Evolutionary conservation across 2,329 filamentous ascomycete genomes (phyloP).

Genomic region (Stemphylium vesicarium): DNA sequence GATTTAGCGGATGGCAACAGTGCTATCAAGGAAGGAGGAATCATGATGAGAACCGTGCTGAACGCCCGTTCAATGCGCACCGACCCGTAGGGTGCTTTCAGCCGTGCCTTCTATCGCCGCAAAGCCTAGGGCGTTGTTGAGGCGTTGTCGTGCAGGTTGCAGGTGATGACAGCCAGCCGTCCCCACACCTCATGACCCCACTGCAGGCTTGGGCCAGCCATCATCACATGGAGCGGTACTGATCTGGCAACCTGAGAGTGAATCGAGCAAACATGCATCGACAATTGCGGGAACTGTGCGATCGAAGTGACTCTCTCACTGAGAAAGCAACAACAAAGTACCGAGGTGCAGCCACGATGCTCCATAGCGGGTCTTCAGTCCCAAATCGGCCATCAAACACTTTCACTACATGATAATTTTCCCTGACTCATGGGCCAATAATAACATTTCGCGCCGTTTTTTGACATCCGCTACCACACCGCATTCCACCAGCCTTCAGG

Average conservation of each 20-base stretch:
- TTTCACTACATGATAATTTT: background rate
- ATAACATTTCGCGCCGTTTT: slow-evolving; percentile 2
- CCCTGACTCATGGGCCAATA: background rate
- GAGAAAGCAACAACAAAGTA: background rate
- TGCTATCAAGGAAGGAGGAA: background rate
- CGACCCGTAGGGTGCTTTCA: background rate
- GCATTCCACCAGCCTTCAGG: background rate
- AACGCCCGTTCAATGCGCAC: background rate
- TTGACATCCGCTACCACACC: slow-evolving; percentile 4
- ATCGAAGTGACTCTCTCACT: background rate
- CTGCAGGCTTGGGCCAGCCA: background rate
- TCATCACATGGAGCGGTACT: background rate
- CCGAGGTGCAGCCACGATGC: background rate
- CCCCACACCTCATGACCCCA: background rate
- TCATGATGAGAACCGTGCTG: background rate
- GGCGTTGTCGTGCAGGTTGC: background rate
- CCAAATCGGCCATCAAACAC: background rate
- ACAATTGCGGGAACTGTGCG: background rate
- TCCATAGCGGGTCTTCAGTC: background rate
- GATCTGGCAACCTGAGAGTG: background rate
- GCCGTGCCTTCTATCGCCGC: background rate
- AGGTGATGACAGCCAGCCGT: background rate
- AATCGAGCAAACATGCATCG: background rate
- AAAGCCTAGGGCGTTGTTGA: background rate
- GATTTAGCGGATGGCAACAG: background rate